Conservation (phyloP, 495 filamentous ascomycete species). For the Penicillium subrubescens region DNA sequence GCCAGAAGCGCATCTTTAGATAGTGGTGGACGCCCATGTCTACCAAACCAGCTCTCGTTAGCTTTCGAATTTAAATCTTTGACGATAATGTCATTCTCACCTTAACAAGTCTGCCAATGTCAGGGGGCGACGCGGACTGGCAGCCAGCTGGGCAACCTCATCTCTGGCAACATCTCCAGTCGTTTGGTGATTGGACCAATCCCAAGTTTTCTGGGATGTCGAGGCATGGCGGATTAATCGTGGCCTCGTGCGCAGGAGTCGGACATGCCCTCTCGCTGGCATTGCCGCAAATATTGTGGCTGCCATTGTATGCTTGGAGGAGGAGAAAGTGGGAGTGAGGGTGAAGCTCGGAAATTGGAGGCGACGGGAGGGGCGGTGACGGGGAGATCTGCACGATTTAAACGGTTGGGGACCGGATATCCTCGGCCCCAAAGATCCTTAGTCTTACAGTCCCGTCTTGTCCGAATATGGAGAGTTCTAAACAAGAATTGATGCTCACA, state of each 20-base stretch:
- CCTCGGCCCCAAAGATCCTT: constrained; percentile 7
- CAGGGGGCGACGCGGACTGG: constrained; percentile 75
- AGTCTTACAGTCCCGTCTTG: not conserved
- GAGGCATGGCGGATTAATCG: constrained; percentile 18
- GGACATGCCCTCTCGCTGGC: not conserved
- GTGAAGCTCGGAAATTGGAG: constrained; percentile 8
- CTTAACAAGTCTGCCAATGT: constrained; percentile 87
- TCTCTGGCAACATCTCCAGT: constrained; percentile 58
- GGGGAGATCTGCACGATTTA: constrained; percentile 3
- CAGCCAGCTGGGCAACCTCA: constrained; percentile 76
- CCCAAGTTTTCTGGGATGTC: constrained; percentile 16
- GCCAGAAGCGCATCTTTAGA: constrained; percentile 75
- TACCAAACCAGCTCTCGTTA: constrained; percentile 31
- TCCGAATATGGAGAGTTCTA: not conserved
- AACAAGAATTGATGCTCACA: not conserved
- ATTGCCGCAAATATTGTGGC: constrained; percentile 11
- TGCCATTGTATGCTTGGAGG: constrained; percentile 13
- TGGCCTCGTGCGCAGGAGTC: not conserved
- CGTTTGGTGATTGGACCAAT: constrained; percentile 25
- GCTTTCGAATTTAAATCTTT: not conserved
- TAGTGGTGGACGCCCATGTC: constrained; percentile 88
- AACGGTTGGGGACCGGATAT: constrained; percentile 14
- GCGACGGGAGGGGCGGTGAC: constrained; percentile 17
- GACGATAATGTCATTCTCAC: constrained; percentile 44
- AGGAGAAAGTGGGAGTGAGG: not conserved